These are phyloP conservation scores for Botryosphaeria dothidea DNA, from an alignment of 2,329 filamentous ascomycete genomes.

Conservation along the genomic window DNA sequence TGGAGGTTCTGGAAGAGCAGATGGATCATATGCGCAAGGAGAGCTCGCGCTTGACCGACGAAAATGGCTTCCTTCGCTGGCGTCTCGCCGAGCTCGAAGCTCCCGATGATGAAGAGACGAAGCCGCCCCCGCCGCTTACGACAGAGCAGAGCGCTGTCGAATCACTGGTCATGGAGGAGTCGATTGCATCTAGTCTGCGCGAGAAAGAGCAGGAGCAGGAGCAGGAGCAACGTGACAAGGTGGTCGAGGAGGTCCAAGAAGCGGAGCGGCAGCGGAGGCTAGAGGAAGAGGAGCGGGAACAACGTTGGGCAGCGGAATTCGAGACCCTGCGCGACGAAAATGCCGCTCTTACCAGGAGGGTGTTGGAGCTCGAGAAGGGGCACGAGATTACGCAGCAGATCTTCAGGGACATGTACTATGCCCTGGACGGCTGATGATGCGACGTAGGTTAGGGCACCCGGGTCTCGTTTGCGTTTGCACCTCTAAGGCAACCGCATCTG, in stretches of 20 bases:
- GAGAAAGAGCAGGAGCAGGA: not conserved
- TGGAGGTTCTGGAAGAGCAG: not conserved
- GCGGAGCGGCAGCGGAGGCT: not conserved
- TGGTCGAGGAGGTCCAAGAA: not conserved
- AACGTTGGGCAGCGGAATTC: not conserved
- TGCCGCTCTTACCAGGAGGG: not conserved
- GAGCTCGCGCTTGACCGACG: not conserved
- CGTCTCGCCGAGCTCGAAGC: not conserved
- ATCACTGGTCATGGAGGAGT: not conserved
- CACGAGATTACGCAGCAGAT: not conserved
- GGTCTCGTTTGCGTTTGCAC: not conserved
- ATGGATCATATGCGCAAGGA: not conserved
- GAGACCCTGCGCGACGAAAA: not conserved
- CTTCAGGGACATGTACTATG: conserved; percentile 7
- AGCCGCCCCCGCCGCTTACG: not conserved
- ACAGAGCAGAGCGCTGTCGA: not conserved
- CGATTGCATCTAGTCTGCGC: not conserved
- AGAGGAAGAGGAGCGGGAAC: not conserved
- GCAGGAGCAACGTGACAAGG: not conserved
- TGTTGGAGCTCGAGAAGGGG: conserved; percentile 4
- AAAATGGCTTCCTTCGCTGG: not conserved
- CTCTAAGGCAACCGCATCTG: not conserved
- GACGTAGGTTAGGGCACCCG: not conserved
- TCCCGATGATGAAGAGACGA: not conserved
- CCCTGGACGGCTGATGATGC: not conserved